Conservation (phyloP, 257 asterid genomes). For the Solanum gandarillasii region DNA sequence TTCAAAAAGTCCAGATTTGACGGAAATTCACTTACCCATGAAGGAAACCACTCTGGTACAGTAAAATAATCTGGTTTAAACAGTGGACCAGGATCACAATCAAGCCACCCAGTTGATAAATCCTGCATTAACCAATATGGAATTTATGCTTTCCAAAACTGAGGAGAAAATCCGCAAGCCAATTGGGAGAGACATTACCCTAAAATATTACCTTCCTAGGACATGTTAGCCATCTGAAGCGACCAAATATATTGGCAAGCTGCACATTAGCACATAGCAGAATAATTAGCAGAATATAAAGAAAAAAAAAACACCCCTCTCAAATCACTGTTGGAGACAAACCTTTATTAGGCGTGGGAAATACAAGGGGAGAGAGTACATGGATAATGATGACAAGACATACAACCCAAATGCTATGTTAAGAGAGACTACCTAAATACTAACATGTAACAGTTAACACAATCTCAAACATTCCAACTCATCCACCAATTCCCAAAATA, state of each 20-base stretch:
- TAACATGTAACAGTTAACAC: neutral
- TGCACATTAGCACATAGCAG: slow-evolving; percentile 17
- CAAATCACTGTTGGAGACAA: neutral
- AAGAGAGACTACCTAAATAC: neutral
- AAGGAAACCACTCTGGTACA: slow-evolving; percentile 63
- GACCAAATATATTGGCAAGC: slow-evolving; percentile 85
- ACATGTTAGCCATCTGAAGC: slow-evolving; percentile 83
- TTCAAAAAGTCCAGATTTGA: neutral
- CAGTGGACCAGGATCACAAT: slow-evolving; percentile 84
- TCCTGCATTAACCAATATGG: slow-evolving; percentile 36
- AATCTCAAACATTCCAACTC: neutral
- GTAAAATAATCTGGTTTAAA: slow-evolving; percentile 62
- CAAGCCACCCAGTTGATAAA: slow-evolving; percentile 88
- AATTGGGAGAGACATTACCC: neutral
- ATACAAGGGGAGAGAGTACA: neutral
- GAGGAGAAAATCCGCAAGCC: neutral
- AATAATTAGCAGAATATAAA: neutral
- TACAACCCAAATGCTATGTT: neutral
- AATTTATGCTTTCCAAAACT: slow-evolving; percentile 1
- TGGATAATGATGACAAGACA: neutral
- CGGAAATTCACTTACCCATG: slow-evolving; percentile 43
- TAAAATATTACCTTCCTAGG: slow-evolving; percentile 71
- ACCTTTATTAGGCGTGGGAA: neutral
- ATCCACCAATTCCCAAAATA: neutral
- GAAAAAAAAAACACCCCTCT: neutral